These are phyloP conservation scores for Taxillus chinensis DNA, from an alignment of 164 flowering plant species.

Conservation along the genomic window DNA sequence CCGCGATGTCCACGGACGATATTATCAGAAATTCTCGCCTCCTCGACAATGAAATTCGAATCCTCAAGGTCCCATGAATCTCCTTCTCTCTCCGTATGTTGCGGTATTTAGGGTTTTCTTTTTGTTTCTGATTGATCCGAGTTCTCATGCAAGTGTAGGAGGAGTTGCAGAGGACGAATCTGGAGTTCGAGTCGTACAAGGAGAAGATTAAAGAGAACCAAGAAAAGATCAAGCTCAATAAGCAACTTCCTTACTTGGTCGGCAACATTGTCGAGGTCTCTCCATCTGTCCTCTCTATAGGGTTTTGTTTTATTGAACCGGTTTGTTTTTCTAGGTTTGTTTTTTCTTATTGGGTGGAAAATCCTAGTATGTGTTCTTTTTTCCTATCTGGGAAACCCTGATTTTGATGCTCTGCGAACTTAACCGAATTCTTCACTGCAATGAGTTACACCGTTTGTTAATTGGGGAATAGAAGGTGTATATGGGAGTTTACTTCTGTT, in stretches of 20 bases:
- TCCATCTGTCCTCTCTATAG: neutral
- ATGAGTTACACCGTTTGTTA: no score
- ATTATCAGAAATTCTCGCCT: slow-evolving; percentile 69
- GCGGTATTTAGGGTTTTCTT: neutral
- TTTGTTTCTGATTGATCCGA: neutral
- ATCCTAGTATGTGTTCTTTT: neutral
- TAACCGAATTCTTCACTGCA: no score
- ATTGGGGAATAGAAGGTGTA: no score
- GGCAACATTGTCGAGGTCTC: slow-evolving; percentile 82
- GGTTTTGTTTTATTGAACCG: neutral
- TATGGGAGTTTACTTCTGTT: no score
- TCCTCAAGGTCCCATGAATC: slow-evolving; percentile 38
- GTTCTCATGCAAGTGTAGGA: slow-evolving; percentile 25
- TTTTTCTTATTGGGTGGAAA: neutral
- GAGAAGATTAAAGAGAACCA: slow-evolving; percentile 86
- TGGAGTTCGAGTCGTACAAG: slow-evolving; percentile 59
- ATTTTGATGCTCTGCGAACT: neutral
- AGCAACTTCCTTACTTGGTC: slow-evolving; percentile 81
- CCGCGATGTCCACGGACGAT: slow-evolving; percentile 69
- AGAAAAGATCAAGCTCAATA: slow-evolving; percentile 81
- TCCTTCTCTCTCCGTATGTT: neutral
- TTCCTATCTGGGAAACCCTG: neutral
- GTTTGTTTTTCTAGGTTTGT: neutral
- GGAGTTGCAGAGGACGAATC: slow-evolving; percentile 60
- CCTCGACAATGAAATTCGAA: slow-evolving; percentile 71